phyloP scores from a whole-genome alignment of 768 basidiomycete species.

The Tylopilus sp. region DNA sequence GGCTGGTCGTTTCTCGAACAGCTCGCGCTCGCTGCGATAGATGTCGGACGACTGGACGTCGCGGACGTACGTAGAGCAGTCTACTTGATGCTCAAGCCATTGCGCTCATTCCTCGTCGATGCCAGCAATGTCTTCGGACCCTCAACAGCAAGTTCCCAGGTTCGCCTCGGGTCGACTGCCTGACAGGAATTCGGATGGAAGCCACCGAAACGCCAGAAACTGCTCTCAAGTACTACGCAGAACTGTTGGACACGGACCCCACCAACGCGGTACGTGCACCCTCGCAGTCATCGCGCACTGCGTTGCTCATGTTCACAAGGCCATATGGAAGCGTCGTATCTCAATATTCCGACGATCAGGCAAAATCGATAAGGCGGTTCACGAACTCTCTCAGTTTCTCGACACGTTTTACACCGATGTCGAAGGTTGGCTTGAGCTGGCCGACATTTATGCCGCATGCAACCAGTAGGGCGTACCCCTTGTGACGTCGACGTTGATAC shows the following conservation, averaged over 20 bases:
- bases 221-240: conserved; percentile 62
- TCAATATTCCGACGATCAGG: conserved; percentile 64
- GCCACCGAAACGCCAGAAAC: conserved; percentile 52
- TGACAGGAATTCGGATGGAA: conserved; percentile 79
- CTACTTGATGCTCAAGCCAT: neutral
- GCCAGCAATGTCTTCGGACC: conserved; percentile 44
- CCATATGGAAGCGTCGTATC: conserved; percentile 78
- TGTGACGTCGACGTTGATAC: neutral
- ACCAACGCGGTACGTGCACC: conserved; percentile 60
- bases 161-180: conserved; percentile 75
- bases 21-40: conserved; percentile 71
- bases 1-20: conserved; percentile 84
- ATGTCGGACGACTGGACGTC: conserved; percentile 66
- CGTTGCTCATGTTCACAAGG: conserved; percentile 30
- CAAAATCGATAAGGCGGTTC: conserved; percentile 61
- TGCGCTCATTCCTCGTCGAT: conserved; percentile 4
- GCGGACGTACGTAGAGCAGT: conserved; percentile 58
- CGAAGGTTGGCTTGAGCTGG: conserved; percentile 86
- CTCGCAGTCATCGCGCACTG: neutral
- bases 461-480: conserved; percentile 54
- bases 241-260: conserved; percentile 58
- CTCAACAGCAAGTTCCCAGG: conserved; percentile 67
- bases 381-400: conserved; percentile 67
- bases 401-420: conserved; percentile 88
- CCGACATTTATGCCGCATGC: conserved; percentile 72